Percentiles rank a stretch among this genome's conserved stretches.
phyloP scores from a whole-genome alignment of 208 protist genomes.

The Porcisia hertigi region DNA sequence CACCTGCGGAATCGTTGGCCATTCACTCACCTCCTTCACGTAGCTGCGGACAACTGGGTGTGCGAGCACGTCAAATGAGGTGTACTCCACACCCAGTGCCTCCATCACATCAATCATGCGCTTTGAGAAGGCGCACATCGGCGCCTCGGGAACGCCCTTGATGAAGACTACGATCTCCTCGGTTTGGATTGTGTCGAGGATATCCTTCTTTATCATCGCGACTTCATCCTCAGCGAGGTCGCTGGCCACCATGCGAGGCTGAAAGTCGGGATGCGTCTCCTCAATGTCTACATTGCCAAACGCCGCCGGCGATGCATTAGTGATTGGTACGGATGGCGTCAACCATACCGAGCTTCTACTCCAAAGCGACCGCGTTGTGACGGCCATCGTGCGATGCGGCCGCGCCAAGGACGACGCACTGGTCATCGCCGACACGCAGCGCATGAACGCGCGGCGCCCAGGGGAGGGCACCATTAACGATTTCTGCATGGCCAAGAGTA shows the following conservation, averaged over 20 bases:
- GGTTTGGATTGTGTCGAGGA: conserved; percentile 83
- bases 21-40: conserved; percentile 95
- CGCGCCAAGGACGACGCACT: not conserved
- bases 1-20: conserved; percentile 97
- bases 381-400: not conserved
- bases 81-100: conserved; percentile 91
- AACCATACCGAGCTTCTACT: not conserved
- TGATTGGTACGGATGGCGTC: not conserved
- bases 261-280: conserved; percentile 89
- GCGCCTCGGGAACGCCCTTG: conserved; percentile 95
- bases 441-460: not conserved
- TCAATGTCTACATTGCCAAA: conserved; percentile 69
- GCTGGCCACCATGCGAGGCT: conserved; percentile 67
- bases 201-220: conserved; percentile 88
- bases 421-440: not conserved
- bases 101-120: conserved; percentile 93
- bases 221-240: conserved; percentile 80
- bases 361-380: not conserved
- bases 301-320: not conserved
- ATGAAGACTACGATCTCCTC: conserved; percentile 96
- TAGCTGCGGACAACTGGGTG: conserved; percentile 92
- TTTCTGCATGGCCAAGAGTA: not conserved
- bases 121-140: conserved; percentile 96
- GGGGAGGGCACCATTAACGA: not conserved
- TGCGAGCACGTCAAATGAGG: conserved; percentile 92